Conservation (phyloP, 768 basidiomycete genomes). For the Stropharia rugosoannulata region DNA sequence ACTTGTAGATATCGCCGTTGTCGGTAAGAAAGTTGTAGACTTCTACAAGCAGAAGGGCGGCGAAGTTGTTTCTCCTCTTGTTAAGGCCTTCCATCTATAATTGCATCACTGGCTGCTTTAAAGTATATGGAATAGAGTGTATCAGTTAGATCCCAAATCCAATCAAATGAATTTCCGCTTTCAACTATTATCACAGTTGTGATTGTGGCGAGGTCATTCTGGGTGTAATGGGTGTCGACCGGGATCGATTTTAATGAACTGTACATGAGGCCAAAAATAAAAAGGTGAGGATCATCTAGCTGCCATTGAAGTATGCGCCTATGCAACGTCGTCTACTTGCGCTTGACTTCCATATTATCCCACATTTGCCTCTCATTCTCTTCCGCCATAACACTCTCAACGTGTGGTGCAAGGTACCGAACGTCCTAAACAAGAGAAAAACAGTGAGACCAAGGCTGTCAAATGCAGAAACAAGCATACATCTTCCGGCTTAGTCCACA, state of each 20-base stretch:
- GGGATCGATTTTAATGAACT: no score
- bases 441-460: background rate
- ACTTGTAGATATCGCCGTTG: slow-evolving; percentile 64
- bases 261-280: no score
- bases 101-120: background rate
- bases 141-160: background rate
- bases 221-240: background rate
- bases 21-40: slow-evolving; percentile 82
- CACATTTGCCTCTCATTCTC: slow-evolving; percentile 73
- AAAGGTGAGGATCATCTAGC: background rate
- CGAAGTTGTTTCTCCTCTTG: slow-evolving; percentile 69
- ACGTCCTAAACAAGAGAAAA: slow-evolving; percentile 57
- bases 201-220: background rate
- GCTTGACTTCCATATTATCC: slow-evolving; percentile 75
- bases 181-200: background rate
- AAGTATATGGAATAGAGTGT: slow-evolving; percentile 5
- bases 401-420: slow-evolving; percentile 84
- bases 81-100: slow-evolving; percentile 58
- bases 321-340: slow-evolving; percentile 49
- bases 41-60: slow-evolving; percentile 85
- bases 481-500: slow-evolving; percentile 77
- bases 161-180: background rate
- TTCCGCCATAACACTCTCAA: slow-evolving; percentile 72
- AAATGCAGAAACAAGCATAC: slow-evolving; percentile 37
- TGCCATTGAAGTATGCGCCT: slow-evolving; percentile 2